Evolutionary conservation across 2,329 filamentous ascomycete genomes (phyloP).

Genomic region (Ilyonectria destructans): DNA sequence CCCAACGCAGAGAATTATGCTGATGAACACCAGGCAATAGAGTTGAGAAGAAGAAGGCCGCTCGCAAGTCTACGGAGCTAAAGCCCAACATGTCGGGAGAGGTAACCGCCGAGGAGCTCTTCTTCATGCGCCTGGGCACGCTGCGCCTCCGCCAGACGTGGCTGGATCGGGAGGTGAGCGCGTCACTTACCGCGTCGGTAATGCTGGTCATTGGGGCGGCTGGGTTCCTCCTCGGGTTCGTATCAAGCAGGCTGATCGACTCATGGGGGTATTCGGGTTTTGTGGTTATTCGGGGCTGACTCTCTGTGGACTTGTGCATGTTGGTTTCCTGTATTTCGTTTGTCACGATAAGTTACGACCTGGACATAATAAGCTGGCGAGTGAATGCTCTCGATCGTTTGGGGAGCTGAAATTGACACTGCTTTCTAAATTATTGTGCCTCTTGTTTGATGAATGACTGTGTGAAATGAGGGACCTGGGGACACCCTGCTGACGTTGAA

Average conservation of each 20-base stretch:
- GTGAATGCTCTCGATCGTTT: background rate
- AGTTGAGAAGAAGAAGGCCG: conserved; percentile 39
- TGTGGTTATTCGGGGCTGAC: conserved; percentile 5
- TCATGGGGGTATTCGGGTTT: conserved; percentile 18
- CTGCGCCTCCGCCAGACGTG: conserved; percentile 37
- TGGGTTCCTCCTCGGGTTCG: conserved; percentile 35
- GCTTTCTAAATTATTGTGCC: background rate
- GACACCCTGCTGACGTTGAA: too few relatives aligned
- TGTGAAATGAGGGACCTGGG: too few relatives aligned
- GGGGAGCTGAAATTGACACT: conserved; percentile 9
- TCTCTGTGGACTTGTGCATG: background rate
- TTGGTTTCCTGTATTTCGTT: conserved; percentile 5
- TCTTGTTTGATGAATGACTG: too few relatives aligned
- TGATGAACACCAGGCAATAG: conserved; percentile 36
- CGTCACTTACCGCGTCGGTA: conserved; percentile 38
- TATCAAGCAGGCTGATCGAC: conserved; percentile 38
- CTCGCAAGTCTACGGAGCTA: conserved; percentile 36
- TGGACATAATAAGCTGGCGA: background rate
- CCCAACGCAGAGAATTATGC: background rate
- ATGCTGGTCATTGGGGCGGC: conserved; percentile 41
- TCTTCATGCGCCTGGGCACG: conserved; percentile 40
- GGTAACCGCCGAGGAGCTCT: conserved; percentile 39
- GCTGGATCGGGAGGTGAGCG: conserved; percentile 39
- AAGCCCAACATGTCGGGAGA: conserved; percentile 35
- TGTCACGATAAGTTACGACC: conserved; percentile 14